Conservation (phyloP, 1,284 basidiomycete genomes). For the Fistulina hepatica region DNA sequence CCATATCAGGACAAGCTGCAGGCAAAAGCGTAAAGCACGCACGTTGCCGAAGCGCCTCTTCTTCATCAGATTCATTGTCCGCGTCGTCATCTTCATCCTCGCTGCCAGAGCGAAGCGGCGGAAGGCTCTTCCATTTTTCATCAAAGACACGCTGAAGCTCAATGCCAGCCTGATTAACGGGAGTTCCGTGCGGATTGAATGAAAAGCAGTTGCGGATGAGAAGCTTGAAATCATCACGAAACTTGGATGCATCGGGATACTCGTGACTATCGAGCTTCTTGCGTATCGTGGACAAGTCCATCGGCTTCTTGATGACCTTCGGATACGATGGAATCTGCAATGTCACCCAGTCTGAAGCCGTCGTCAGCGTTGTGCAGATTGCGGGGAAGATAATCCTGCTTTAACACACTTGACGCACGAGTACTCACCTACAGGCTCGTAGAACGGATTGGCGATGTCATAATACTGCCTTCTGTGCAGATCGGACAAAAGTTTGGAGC, state of each 20-base stretch:
- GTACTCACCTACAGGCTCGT: constrained; percentile 84
- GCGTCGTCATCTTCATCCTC: constrained; percentile 36
- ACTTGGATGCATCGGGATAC: constrained; percentile 69
- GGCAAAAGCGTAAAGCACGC: constrained; percentile 6
- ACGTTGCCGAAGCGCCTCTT: constrained; percentile 43
- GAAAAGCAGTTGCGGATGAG: constrained; percentile 90
- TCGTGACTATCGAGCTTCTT: constrained; percentile 69
- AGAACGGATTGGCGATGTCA: constrained; percentile 73
- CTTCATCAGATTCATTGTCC: constrained; percentile 34
- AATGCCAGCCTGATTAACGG: constrained; percentile 76
- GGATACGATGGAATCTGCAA: constrained; percentile 82
- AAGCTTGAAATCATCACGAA: constrained; percentile 85
- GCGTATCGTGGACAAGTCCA: constrained; percentile 87
- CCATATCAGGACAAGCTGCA: constrained; percentile 16
- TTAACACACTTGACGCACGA: background rate
- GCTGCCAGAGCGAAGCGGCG: constrained; percentile 45
- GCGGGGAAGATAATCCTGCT: constrained; percentile 1
- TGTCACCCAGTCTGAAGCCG: constrained; percentile 52
- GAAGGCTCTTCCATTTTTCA: constrained; percentile 80
- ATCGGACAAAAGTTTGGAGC: constrained; percentile 65
- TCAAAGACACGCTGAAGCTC: constrained; percentile 81
- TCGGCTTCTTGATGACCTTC: constrained; percentile 86
- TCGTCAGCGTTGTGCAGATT: constrained; percentile 8
- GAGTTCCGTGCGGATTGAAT: constrained; percentile 86
- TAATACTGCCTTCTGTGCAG: constrained; percentile 75